Conservation (phyloP, 768 basidiomycete genomes). For the Pilatotrama ljubarskyi region DNA sequence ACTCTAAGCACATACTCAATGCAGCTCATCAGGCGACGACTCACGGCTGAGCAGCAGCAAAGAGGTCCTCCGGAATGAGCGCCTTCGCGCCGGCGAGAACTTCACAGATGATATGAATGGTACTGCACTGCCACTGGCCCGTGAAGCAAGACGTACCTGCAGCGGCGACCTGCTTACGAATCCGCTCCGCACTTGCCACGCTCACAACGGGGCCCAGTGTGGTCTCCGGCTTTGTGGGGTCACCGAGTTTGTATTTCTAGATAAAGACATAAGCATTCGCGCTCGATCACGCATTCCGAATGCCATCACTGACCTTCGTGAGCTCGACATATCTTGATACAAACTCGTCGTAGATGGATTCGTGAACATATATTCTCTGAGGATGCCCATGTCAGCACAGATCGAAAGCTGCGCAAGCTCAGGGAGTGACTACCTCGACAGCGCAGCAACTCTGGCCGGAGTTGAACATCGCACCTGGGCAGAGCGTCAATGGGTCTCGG, state of each 20-base stretch:
- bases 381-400: not conserved
- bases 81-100: constrained; percentile 79
- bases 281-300: not conserved
- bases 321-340: constrained; percentile 70
- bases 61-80: constrained; percentile 67
- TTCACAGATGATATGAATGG: constrained; percentile 26
- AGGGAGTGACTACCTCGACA: constrained; percentile 62
- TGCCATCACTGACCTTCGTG: constrained; percentile 51
- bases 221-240: constrained; percentile 72
- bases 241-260: constrained; percentile 82
- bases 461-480: constrained; percentile 87
- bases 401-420: not conserved
- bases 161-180: constrained; percentile 83
- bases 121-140: not conserved
- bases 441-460: constrained; percentile 97
- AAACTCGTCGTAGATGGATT: constrained; percentile 77
- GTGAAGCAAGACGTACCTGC: constrained; percentile 51
- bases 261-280: not conserved
- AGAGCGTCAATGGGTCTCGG: not conserved
- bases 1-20: not conserved
- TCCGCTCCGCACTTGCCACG: constrained; percentile 78
- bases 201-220: constrained; percentile 94
- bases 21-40: constrained; percentile 23
- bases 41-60: constrained; percentile 68
- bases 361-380: constrained; percentile 93